A percentile compares a stretch with the other conserved stretches of the same genome.
Evolutionary conservation across 2,329 filamentous ascomycete species (phyloP).

Genomic region (Fusarium sp.): DNA sequence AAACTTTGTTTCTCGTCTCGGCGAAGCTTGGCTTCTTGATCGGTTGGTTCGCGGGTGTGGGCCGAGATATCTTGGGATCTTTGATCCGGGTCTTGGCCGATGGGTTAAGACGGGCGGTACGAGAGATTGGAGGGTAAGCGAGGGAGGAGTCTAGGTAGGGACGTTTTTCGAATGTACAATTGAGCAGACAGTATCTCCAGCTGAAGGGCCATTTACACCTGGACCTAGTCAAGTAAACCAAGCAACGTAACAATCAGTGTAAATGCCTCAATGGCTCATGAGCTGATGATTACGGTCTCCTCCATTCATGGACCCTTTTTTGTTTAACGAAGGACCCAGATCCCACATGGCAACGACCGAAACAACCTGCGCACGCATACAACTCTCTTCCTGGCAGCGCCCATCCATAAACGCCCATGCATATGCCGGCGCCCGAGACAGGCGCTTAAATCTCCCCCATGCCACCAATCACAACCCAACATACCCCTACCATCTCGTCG

Average conservation of each 20-base stretch:
- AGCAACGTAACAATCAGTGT: background rate
- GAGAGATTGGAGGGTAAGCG: background rate
- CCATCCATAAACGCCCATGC: constrained; percentile 29
- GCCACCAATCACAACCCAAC: constrained; percentile 29
- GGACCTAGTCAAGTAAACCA: background rate
- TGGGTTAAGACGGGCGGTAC: constrained; percentile 12
- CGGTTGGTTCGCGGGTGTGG: constrained; percentile 25
- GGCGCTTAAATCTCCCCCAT: constrained; percentile 30
- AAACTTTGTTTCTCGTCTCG: constrained; percentile 31
- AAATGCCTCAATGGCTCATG: background rate
- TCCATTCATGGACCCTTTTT: background rate
- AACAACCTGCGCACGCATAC: background rate
- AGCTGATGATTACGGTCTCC: background rate
- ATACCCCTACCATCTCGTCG: constrained; percentile 1
- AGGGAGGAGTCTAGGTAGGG: background rate
- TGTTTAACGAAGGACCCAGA: background rate
- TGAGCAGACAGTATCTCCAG: background rate
- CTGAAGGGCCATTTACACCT: background rate
- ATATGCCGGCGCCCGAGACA: constrained; percentile 32
- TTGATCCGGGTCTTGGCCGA: constrained; percentile 4
- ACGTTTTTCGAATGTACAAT: background rate
- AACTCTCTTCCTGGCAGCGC: constrained; percentile 11
- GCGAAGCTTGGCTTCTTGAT: constrained; percentile 18
- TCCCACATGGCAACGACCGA: constrained; percentile 22
- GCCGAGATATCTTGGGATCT: constrained; percentile 31